Conservation (phyloP, 805 yeast species). For the Kregervanrija fluxuum region DNA sequence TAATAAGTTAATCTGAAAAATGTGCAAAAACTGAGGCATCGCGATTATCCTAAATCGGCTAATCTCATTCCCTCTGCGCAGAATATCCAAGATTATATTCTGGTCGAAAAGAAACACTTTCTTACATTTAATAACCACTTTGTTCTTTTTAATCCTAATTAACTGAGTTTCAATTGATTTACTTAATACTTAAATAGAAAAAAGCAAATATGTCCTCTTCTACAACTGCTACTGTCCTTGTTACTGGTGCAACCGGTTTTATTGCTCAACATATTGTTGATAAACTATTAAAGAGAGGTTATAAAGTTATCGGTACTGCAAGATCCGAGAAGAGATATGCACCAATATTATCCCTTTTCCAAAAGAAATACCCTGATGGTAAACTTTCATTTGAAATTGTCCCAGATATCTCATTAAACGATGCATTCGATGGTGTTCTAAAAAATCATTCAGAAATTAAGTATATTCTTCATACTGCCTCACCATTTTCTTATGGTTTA, state of each 20-base stretch:
- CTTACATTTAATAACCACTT: too few relatives aligned
- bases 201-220: not conserved
- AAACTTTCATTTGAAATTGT: conserved; percentile 29
- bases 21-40: too few relatives aligned
- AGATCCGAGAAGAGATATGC: conserved; percentile 34
- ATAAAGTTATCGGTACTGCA: conserved; percentile 24
- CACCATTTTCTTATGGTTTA: conserved; percentile 29
- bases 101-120: too few relatives aligned
- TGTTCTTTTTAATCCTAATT: too few relatives aligned
- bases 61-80: too few relatives aligned
- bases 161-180: too few relatives aligned
- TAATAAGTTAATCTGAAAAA: too few relatives aligned
- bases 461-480: conserved; percentile 43
- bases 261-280: conserved; percentile 25
- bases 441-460: conserved; percentile 33
- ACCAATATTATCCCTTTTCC: conserved; percentile 26
- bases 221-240: conserved; percentile 9
- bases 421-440: conserved; percentile 44
- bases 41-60: too few relatives aligned
- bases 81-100: too few relatives aligned
- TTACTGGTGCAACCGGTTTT: conserved; percentile 30
- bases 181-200: too few relatives aligned
- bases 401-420: conserved; percentile 26
- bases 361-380: conserved; percentile 19
- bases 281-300: conserved; percentile 18